These are phyloP conservation scores for Pseudopithomyces maydicus DNA, from an alignment of 2,329 filamentous ascomycete genomes.

Conservation along the genomic window DNA sequence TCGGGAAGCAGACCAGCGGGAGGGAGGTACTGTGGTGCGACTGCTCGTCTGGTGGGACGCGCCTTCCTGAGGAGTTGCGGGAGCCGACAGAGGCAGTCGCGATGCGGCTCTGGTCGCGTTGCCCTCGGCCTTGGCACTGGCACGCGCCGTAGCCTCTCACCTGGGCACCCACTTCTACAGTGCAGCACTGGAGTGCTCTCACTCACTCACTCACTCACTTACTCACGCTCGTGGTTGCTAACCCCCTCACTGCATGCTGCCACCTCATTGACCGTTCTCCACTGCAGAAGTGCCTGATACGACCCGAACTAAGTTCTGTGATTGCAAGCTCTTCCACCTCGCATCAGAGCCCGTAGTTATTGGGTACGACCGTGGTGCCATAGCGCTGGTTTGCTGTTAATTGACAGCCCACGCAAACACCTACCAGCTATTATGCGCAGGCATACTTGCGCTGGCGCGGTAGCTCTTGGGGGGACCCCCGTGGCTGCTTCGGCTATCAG, in stretches of 20 bases:
- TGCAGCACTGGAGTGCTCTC: too few species aligned
- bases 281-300: too few species aligned
- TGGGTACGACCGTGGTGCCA: not conserved
- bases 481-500: not conserved
- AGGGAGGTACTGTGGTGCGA: slow-evolving; percentile 2
- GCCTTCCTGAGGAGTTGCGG: not conserved
- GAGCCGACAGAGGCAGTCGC: slow-evolving; percentile 22
- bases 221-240: not conserved
- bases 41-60: slow-evolving; percentile 1
- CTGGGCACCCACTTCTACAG: not conserved
- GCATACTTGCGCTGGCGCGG: slow-evolving; percentile 1
- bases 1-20: not conserved
- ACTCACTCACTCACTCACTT: not conserved
- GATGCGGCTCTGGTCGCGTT: slow-evolving; percentile 19
- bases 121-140: slow-evolving; percentile 3
- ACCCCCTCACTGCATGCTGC: not conserved
- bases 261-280: not conserved
- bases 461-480: not conserved
- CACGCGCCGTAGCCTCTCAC: not conserved
- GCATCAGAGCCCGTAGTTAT: not conserved
- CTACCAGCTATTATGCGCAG: not conserved
- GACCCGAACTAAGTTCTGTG: too few species aligned
- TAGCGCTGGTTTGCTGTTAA: slow-evolving; percentile 8
- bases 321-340: too few species aligned
- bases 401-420: slow-evolving; percentile 7